A percentile compares a stretch with the other conserved stretches of the same genome.
These are phyloP conservation scores for Elaeis guineensis DNA, from an alignment of 176 grass and related monocot species.

Conservation along the genomic window DNA sequence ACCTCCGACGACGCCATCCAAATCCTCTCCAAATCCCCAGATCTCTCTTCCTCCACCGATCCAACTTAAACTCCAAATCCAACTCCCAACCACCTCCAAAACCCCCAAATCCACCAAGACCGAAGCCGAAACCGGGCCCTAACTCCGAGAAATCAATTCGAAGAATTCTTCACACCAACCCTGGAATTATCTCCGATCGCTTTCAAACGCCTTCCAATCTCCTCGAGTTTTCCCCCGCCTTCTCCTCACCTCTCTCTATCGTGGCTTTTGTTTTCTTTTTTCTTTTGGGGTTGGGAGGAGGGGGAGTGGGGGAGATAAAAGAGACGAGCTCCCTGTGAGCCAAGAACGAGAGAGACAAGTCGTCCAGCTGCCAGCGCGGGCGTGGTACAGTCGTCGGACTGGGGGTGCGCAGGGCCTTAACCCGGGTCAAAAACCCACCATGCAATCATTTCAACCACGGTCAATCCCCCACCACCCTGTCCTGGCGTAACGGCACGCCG, in stretches of 20 bases:
- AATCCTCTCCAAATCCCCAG: background rate
- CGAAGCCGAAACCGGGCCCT: background rate
- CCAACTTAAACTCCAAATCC: conserved; percentile 3
- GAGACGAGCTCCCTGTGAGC: no score
- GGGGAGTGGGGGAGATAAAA: no score
- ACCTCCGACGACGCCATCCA: conserved; percentile 19
- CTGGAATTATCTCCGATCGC: no score
- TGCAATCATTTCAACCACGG: no score
- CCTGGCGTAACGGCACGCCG: no score
- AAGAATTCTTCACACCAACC: no score
- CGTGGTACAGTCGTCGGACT: no score
- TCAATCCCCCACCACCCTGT: no score
- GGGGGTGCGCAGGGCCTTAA: no score
- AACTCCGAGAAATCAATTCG: background rate
- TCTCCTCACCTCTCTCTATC: background rate
- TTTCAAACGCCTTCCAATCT: background rate
- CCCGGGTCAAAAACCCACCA: no score
- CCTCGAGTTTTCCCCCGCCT: background rate
- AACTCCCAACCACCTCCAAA: conserved; percentile 22
- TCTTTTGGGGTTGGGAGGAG: background rate
- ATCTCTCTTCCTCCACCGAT: background rate
- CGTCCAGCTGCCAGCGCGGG: no score
- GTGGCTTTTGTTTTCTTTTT: background rate
- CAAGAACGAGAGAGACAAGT: no score
- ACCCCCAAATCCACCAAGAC: background rate